phyloP scores from a whole-genome alignment of 805 yeast genomes.

The Schwanniomyces yamadae region DNA sequence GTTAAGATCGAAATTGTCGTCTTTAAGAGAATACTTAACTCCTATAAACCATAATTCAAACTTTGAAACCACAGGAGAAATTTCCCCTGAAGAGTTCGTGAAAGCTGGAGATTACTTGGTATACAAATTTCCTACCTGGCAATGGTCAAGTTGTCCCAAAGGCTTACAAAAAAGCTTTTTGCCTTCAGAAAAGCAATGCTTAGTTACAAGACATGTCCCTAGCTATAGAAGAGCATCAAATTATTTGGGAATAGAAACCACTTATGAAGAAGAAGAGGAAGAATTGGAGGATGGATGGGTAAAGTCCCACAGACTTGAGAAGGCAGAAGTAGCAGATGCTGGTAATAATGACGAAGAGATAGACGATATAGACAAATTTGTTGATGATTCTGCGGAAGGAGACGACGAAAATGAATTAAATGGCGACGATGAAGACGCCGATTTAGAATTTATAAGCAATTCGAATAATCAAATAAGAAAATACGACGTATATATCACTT shows the following conservation, averaged over 20 bases:
- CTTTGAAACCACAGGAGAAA: conserved; percentile 82
- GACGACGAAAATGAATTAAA: conserved; percentile 28
- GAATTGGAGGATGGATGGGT: conserved; percentile 63
- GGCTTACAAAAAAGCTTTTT: conserved; percentile 58
- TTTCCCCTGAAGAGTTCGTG: conserved; percentile 94
- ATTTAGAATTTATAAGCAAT: conserved; percentile 30
- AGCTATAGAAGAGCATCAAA: conserved; percentile 68
- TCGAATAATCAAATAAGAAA: conserved; percentile 50
- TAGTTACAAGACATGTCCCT: conserved; percentile 89
- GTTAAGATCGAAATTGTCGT: conserved; percentile 73
- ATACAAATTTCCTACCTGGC: conserved; percentile 95
- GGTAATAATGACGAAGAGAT: conserved; percentile 16
- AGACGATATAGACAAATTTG: conserved; percentile 47
- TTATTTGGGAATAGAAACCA: conserved; percentile 46
- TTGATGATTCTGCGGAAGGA: conserved; percentile 42
- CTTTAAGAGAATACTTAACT: conserved; percentile 88
- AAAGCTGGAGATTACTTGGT: conserved; percentile 91
- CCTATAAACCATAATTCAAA: conserved; percentile 88
- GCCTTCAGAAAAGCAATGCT: conserved; percentile 82
- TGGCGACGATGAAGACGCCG: conserved; percentile 27
- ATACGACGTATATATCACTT: conserved; percentile 87
- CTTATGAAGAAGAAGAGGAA: conserved; percentile 33
- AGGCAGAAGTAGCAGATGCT: conserved; percentile 21
- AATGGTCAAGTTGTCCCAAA: conserved; percentile 57
- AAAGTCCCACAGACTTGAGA: conserved; percentile 19